Evolutionary conservation across 306 rosid genomes (phyloP).

Genomic region (Cyamopsis tetragonoloba): DNA sequence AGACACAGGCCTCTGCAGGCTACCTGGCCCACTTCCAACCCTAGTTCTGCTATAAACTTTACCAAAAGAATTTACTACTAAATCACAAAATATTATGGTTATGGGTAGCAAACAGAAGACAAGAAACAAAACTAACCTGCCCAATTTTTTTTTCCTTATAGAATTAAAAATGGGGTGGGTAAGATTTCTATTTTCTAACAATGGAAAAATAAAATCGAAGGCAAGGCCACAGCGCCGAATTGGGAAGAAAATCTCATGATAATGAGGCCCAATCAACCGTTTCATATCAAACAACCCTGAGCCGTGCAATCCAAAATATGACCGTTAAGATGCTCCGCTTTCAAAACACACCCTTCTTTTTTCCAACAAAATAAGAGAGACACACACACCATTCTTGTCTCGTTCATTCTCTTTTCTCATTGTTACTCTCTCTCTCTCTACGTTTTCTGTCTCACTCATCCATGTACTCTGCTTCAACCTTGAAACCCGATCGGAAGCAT

Average conservation of each 20-base stretch:
- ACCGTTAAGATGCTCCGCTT: constrained; percentile 56
- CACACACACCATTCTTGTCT: background rate
- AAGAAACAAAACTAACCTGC: no score
- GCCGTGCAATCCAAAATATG: constrained; percentile 41
- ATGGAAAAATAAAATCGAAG: background rate
- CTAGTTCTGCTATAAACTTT: no score
- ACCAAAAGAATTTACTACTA: no score
- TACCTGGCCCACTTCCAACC: no score
- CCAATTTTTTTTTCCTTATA: no score
- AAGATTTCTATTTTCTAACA: background rate
- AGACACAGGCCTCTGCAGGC: no score
- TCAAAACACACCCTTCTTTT: constrained; percentile 5
- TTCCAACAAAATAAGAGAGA: constrained; percentile 11
- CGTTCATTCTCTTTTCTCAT: no score
- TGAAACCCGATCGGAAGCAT: constrained; percentile 58
- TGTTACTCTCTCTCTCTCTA: background rate
- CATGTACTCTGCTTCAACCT: constrained; percentile 38
- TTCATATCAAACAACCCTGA: background rate
- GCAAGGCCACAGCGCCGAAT: background rate
- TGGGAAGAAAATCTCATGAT: background rate
- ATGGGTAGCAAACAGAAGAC: background rate
- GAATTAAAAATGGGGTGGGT: background rate
- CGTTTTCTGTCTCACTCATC: background rate
- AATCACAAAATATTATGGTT: background rate
- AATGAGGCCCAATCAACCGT: background rate